Conservation (phyloP, 352 stramenopile genomes). For the Globisporangium carolinianum region DNA sequence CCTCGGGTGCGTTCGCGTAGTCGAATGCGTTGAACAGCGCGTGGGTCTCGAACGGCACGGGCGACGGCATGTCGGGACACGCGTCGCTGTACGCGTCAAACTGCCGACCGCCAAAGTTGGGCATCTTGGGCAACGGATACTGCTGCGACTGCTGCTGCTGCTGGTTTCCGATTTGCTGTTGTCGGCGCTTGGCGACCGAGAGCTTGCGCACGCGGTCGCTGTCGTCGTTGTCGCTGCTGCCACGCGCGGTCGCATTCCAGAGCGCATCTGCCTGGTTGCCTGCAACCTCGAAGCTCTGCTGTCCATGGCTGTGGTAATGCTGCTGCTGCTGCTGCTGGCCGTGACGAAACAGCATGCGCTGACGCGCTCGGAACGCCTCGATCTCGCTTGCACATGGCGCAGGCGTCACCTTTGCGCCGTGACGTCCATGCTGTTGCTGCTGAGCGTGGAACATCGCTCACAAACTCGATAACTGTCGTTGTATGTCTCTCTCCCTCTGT, state of each 20-base stretch:
- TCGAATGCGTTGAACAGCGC: conserved; percentile 40
- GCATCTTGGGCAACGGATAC: not conserved
- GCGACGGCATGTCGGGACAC: conserved; percentile 15
- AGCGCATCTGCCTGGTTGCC: conserved; percentile 15
- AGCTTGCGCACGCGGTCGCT: conserved; percentile 36
- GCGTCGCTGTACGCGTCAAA: conserved; percentile 12
- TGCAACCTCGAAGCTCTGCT: conserved; percentile 10
- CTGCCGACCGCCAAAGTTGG: conserved; percentile 13
- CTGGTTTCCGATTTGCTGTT: not conserved
- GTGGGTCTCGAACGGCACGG: conserved; percentile 8
- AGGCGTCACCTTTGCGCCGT: not conserved
- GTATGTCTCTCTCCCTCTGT: no score
- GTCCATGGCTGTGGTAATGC: not conserved
- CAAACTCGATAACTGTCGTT: no score
- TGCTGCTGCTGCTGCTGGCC: conserved; percentile 16
- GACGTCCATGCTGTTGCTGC: not conserved
- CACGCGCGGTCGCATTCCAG: conserved; percentile 2
- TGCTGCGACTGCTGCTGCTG: not conserved
- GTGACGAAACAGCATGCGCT: conserved; percentile 25
- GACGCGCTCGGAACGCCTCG: conserved; percentile 32
- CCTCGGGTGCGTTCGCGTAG: conserved; percentile 31
- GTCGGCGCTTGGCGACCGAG: conserved; percentile 19
- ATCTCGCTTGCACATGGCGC: conserved; percentile 17
- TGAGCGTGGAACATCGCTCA: no score
- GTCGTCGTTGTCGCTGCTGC: conserved; percentile 15